These are phyloP conservation scores for Arctium minus DNA, from an alignment of 129 eudicot genomes.

Conservation along the genomic window DNA sequence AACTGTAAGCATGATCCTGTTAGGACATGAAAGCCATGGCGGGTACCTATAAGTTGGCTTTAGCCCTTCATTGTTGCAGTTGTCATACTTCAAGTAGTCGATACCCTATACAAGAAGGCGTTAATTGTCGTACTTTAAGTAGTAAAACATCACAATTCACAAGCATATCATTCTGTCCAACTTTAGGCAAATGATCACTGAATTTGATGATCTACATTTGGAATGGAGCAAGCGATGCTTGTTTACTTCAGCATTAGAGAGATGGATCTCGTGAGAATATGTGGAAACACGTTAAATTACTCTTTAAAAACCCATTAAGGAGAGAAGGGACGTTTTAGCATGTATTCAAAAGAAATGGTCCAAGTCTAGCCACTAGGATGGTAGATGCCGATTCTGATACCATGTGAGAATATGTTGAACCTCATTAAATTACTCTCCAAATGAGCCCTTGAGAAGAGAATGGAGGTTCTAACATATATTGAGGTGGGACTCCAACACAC, in stretches of 20 bases:
- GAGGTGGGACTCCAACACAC: background rate
- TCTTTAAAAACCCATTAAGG: no score
- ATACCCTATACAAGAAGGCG: conserved; percentile 53
- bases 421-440: background rate
- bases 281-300: no score
- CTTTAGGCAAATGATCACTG: background rate
- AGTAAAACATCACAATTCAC: background rate
- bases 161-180: background rate
- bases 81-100: conserved; percentile 90
- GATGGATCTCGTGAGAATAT: no score
- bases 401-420: background rate
- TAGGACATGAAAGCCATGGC: background rate
- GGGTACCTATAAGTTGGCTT: conserved; percentile 73
- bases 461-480: no score
- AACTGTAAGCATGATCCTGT: background rate
- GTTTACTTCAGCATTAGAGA: no score
- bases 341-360: no score
- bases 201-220: background rate
- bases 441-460: background rate
- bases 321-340: no score
- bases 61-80: conserved; percentile 62
- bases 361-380: background rate
- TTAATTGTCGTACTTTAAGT: background rate
- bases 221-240: background rate
- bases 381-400: no score